These are phyloP conservation scores for Xylaria sp. DNA, from an alignment of 2,329 filamentous ascomycete species.

Conservation along the genomic window DNA sequence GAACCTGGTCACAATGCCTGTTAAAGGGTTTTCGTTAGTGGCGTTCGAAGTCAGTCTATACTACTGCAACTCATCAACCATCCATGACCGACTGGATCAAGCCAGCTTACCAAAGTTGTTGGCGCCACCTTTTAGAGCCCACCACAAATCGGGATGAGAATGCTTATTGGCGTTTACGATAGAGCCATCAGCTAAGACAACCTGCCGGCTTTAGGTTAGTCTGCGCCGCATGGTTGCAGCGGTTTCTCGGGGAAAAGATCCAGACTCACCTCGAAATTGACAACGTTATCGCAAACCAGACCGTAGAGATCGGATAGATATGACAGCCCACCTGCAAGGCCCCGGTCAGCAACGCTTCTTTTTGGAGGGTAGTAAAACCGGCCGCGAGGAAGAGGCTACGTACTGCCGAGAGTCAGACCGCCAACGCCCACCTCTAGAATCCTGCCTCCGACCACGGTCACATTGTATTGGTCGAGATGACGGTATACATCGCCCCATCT, in stretches of 20 bases:
- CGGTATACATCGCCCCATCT: slow-evolving; percentile 44
- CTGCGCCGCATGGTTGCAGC: slow-evolving; percentile 8
- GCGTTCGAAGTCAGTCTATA: slow-evolving; percentile 15
- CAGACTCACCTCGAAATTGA: slow-evolving; percentile 43
- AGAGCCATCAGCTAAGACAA: slow-evolving; percentile 49
- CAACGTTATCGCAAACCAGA: slow-evolving; percentile 45
- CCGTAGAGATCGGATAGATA: slow-evolving; percentile 44
- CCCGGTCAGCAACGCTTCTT: slow-evolving; percentile 26
- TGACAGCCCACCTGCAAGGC: slow-evolving; percentile 41
- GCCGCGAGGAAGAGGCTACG: slow-evolving; percentile 9
- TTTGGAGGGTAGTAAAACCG: not conserved
- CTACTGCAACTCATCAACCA: not conserved
- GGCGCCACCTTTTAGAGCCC: slow-evolving; percentile 46
- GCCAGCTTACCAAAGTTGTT: slow-evolving; percentile 46
- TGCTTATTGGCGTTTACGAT: slow-evolving; percentile 44
- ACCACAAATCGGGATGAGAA: slow-evolving; percentile 44
- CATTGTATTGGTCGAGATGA: slow-evolving; percentile 42
- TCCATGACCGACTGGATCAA: not conserved
- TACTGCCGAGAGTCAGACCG: slow-evolving; percentile 43
- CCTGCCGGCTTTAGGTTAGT: slow-evolving; percentile 35
- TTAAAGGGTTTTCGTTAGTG: slow-evolving; percentile 27
- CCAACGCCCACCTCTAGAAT: slow-evolving; percentile 45
- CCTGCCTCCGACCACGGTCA: slow-evolving; percentile 45
- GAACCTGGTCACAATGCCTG: slow-evolving; percentile 47
- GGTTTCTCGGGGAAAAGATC: not conserved